Evolutionary conservation across 345 rosid genomes (phyloP).

Genomic region (Clausena lansium): DNA sequence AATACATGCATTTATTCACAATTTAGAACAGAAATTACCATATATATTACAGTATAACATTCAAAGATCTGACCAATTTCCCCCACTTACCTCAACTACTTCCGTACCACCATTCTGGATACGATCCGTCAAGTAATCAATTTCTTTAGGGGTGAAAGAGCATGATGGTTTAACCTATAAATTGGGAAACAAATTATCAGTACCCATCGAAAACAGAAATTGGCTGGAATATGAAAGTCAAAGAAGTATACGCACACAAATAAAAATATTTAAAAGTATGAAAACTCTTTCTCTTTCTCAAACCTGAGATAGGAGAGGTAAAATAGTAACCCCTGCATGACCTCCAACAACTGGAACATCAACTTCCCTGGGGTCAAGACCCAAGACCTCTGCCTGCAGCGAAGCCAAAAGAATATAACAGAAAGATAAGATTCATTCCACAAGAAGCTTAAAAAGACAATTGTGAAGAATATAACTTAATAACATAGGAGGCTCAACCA

Average conservation of each 20-base stretch:
- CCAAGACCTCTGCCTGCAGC: constrained; percentile 70
- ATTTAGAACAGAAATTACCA: background rate
- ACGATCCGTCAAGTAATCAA: constrained; percentile 79
- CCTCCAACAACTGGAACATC: constrained; percentile 85
- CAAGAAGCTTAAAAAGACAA: background rate
- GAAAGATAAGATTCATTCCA: background rate
- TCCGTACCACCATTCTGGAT: constrained; percentile 98
- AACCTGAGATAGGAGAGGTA: constrained; percentile 87
- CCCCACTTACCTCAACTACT: constrained; percentile 76
- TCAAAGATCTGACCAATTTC: background rate
- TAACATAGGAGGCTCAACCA: background rate
- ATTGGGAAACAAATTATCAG: background rate
- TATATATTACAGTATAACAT: background rate
- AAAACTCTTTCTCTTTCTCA: background rate
- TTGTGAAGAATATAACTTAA: background rate
- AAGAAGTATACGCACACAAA: background rate
- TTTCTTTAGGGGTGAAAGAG: constrained; percentile 75
- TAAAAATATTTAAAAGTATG: background rate
- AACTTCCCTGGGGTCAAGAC: constrained; percentile 77
- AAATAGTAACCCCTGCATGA: constrained; percentile 78
- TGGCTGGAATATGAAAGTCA: background rate
- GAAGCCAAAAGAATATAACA: constrained; percentile 9
- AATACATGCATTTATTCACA: background rate
- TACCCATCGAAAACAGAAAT: background rate
- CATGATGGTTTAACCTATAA: constrained; percentile 80